Percentiles rank a stretch among this genome's conserved stretches.
Conservation (phyloP, 2,329 filamentous ascomycete genomes). For the Epichloe typhina region DNA sequence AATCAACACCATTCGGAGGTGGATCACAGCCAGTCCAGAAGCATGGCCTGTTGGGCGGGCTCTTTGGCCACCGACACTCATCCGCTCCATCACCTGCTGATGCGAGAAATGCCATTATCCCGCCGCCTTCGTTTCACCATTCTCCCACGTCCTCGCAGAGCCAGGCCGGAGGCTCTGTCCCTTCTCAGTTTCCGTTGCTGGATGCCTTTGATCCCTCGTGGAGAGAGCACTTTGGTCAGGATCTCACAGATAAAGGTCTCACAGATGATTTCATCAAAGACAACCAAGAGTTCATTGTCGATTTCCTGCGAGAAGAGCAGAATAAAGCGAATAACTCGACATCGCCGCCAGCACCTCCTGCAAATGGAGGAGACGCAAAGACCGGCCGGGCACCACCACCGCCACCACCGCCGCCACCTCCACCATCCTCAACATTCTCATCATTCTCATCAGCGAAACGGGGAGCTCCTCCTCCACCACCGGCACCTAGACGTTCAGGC, state of each 20-base stretch:
- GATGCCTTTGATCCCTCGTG: constrained; percentile 53
- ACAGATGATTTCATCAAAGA: constrained; percentile 55
- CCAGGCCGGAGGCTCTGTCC: constrained; percentile 29
- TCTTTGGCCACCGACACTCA: constrained; percentile 49
- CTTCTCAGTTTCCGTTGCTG: constrained; percentile 46
- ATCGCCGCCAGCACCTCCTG: constrained; percentile 14
- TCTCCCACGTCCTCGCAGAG: constrained; percentile 31
- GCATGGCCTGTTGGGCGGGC: constrained; percentile 42
- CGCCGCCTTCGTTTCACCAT: constrained; percentile 21
- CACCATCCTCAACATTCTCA: constrained; percentile 18
- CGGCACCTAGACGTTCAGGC: constrained; percentile 45
- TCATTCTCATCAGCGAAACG: constrained; percentile 8
- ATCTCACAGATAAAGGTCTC: constrained; percentile 47
- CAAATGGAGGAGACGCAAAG: constrained; percentile 20
- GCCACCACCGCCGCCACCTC: constrained; percentile 19
- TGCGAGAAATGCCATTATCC: constrained; percentile 27
- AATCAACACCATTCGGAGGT: constrained; percentile 60
- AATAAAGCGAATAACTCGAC: constrained; percentile 19
- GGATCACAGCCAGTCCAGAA: constrained; percentile 25
- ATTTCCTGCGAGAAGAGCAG: constrained; percentile 48
- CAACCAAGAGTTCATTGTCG: constrained; percentile 55
- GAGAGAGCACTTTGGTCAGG: constrained; percentile 53
- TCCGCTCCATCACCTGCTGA: constrained; percentile 46
- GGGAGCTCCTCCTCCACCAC: constrained; percentile 19
- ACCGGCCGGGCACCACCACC: constrained; percentile 23